Conservation (phyloP, 192 early-diverging fungal genomes). For the Entophlyctis helioformis region DNA sequence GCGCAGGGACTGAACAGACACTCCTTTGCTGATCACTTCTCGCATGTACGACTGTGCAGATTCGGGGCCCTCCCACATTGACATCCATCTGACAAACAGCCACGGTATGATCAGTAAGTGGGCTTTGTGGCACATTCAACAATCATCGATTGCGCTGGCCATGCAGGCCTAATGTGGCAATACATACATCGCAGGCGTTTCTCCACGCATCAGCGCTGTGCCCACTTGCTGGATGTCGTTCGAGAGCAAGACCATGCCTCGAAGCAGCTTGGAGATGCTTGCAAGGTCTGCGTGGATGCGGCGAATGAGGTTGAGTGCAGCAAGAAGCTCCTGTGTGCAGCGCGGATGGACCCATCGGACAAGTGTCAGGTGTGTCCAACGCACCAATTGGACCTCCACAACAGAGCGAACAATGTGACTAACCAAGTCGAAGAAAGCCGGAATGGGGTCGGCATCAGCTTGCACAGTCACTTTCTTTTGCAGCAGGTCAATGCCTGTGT, state of each 20-base stretch:
- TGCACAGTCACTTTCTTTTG: conserved; percentile 19
- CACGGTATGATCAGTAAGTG: neutral
- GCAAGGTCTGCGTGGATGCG: conserved; percentile 27
- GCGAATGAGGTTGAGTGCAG: conserved; percentile 20
- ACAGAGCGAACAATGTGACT: neutral
- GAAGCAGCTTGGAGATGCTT: conserved; percentile 22
- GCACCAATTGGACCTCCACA: neutral
- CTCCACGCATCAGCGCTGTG: conserved; percentile 13
- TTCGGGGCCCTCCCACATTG: conserved; percentile 35
- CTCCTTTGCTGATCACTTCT: conserved; percentile 16
- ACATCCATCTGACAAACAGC: conserved; percentile 15
- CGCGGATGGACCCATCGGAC: neutral
- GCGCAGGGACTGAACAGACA: conserved; percentile 12
- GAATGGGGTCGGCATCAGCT: conserved; percentile 23
- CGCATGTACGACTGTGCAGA: conserved; percentile 19
- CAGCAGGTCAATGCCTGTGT: conserved; percentile 30
- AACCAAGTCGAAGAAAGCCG: conserved; percentile 29
- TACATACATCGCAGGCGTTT: conserved; percentile 25
- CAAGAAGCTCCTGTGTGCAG: conserved; percentile 16
- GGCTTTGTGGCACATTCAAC: too few species aligned
- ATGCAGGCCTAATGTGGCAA: neutral
- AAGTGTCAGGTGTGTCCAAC: neutral
- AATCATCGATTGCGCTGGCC: too few species aligned
- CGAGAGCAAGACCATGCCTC: conserved; percentile 26
- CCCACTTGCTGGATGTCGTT: conserved; percentile 25